Conservation (phyloP, 2,329 filamentous ascomycete genomes). For the Diaporthe velutina region DNA sequence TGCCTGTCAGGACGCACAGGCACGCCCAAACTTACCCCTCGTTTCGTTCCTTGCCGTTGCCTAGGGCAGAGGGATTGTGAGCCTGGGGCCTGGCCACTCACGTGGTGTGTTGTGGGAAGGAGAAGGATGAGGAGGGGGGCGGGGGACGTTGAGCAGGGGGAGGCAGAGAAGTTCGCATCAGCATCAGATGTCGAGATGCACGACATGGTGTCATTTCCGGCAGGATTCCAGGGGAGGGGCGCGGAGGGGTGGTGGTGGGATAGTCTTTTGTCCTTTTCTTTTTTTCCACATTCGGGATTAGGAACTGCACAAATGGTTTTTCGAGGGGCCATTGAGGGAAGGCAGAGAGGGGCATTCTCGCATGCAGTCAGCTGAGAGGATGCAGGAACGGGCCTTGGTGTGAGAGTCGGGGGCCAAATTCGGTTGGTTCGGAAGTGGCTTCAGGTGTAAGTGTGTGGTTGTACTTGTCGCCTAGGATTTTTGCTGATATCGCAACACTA, state of each 20-base stretch:
- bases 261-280: background rate
- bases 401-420: slow-evolving; percentile 19
- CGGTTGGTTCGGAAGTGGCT: slow-evolving; percentile 17
- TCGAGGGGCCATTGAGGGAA: background rate
- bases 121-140: background rate
- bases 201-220: slow-evolving; percentile 31
- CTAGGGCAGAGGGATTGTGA: no score
- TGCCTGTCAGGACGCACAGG: slow-evolving; percentile 14
- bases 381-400: slow-evolving; percentile 27
- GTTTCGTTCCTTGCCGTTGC: background rate
- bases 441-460: background rate
- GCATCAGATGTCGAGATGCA: slow-evolving; percentile 28
- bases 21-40: slow-evolving; percentile 4
- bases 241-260: background rate
- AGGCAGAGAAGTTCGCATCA: background rate
- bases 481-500: slow-evolving; percentile 1
- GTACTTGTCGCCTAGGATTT: background rate
- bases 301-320: background rate
- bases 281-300: background rate
- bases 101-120: background rate
- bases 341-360: slow-evolving; percentile 3
- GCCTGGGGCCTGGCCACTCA: slow-evolving; percentile 4
- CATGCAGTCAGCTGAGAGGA: slow-evolving; percentile 32
- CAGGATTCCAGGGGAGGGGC: slow-evolving; percentile 11
- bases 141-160: background rate